Evolutionary conservation across 1,284 basidiomycete genomes (phyloP).

Genomic region (Trametes sp.): DNA sequence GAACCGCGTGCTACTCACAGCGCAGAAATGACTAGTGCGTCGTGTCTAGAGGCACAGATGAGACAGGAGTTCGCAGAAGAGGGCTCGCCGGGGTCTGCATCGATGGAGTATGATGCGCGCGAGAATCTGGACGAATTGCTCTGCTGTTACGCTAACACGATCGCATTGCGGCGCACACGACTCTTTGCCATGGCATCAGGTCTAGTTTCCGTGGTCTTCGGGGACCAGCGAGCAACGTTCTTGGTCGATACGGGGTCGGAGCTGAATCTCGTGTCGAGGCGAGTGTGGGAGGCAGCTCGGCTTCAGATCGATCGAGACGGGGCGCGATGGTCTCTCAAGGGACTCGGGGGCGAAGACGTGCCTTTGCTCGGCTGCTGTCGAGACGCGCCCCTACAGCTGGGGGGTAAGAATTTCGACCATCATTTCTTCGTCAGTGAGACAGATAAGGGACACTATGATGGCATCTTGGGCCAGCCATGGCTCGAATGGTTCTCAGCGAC

Average conservation of each 20-base stretch:
- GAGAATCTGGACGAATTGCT: no score
- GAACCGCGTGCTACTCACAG: background rate
- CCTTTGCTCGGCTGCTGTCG: slow-evolving; percentile 32
- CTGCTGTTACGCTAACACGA: no score
- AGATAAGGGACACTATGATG: slow-evolving; percentile 9
- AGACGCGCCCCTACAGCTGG: slow-evolving; percentile 33
- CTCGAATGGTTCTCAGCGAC: no score
- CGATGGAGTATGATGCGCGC: no score
- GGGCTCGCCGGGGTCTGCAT: no score
- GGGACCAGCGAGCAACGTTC: background rate
- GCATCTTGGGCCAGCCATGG: no score
- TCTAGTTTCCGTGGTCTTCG: background rate
- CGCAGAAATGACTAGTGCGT: no score
- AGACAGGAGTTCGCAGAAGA: no score
- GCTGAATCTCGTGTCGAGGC: slow-evolving; percentile 1
- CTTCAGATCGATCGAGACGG: slow-evolving; percentile 8
- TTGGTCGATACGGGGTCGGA: slow-evolving; percentile 1
- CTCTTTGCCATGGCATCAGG: background rate
- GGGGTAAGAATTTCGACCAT: slow-evolving; percentile 39
- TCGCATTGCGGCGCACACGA: no score
- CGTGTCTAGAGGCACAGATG: no score
- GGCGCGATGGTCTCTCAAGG: slow-evolving; percentile 19
- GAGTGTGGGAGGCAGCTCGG: slow-evolving; percentile 37
- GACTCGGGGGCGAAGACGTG: slow-evolving; percentile 36
- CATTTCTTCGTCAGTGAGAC: slow-evolving; percentile 38